Evolutionary conservation across 768 basidiomycete genomes (phyloP).

Genomic region (Auriscalpium vulgare): DNA sequence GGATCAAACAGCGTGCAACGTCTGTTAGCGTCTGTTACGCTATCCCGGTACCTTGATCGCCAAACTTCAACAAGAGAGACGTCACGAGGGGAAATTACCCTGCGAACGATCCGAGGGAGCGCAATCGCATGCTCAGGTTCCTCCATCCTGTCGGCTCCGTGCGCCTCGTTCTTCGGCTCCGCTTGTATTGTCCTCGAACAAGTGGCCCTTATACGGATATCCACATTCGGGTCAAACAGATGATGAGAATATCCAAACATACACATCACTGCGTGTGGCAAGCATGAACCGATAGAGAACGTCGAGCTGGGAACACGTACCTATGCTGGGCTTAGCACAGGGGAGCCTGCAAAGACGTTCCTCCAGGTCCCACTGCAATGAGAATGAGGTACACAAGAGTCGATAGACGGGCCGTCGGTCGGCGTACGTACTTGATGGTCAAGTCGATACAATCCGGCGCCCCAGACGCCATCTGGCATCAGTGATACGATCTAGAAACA

Average conservation of each 20-base stretch:
- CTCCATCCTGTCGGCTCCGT: conserved; percentile 5
- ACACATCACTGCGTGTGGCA: neutral
- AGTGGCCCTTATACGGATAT: conserved; percentile 10
- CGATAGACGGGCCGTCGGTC: neutral
- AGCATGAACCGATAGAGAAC: neutral
- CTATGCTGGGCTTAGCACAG: neutral
- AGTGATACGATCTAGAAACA: conserved; percentile 79
- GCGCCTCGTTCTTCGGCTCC: conserved; percentile 1
- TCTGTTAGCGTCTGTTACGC: conserved; percentile 3
- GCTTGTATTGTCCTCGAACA: conserved; percentile 6
- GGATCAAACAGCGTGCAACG: neutral
- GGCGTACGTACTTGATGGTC: conserved; percentile 64
- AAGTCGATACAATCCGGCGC: conserved; percentile 96
- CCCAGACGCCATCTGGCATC: conserved; percentile 88
- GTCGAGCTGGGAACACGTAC: neutral
- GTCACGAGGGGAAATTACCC: conserved; percentile 15
- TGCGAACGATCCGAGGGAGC: conserved; percentile 9
- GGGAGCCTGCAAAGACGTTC: neutral
- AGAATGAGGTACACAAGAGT: neutral
- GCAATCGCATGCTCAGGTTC: conserved; percentile 1
- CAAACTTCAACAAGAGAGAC: conserved; percentile 9
- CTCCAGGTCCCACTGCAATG: neutral
- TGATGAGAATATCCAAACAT: neutral
- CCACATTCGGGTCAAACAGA: neutral
- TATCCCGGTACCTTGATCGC: conserved; percentile 13